These are phyloP conservation scores for Ophiorrhiza pumila DNA, from an alignment of 257 asterid genomes.

Conservation along the genomic window DNA sequence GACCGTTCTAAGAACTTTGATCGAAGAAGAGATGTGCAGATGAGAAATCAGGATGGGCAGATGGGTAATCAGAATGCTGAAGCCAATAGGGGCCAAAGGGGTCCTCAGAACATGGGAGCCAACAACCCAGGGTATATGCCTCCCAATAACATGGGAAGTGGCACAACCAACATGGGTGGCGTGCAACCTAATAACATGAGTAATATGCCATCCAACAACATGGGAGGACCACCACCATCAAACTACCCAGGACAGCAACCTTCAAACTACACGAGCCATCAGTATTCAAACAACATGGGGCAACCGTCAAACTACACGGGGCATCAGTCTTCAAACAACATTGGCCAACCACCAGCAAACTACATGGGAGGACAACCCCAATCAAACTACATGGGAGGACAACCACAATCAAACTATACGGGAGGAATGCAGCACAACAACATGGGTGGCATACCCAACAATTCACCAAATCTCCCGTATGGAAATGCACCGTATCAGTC, in stretches of 20 bases:
- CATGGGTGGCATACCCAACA: constrained; percentile 29
- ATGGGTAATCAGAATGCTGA: constrained; percentile 32
- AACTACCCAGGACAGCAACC: constrained; percentile 20
- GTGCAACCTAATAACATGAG: constrained; percentile 21
- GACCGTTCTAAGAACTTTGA: constrained; percentile 71
- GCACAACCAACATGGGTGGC: constrained; percentile 12
- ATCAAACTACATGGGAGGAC: not conserved
- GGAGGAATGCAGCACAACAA: constrained; percentile 30
- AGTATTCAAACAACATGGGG: constrained; percentile 28
- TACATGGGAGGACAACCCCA: constrained; percentile 2
- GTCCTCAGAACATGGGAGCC: constrained; percentile 34
- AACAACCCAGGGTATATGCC: constrained; percentile 3
- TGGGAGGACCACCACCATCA: constrained; percentile 26
- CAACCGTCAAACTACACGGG: constrained; percentile 1
- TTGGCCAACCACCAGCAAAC: constrained; percentile 13
- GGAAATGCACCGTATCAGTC: constrained; percentile 23
- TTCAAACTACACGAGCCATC: constrained; percentile 14
- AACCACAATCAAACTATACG: constrained; percentile 21
- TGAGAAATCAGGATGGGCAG: too few relatives aligned
- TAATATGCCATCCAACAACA: constrained; percentile 23
- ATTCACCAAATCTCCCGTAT: constrained; percentile 26
- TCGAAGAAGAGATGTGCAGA: constrained; percentile 28
- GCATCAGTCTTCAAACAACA: not conserved
- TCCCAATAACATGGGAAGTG: constrained; percentile 19
- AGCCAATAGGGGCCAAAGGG: constrained; percentile 23